Base-by-base conservation (phyloP, 139 green algal species). In the Chlamydomonas sp. region DNA sequence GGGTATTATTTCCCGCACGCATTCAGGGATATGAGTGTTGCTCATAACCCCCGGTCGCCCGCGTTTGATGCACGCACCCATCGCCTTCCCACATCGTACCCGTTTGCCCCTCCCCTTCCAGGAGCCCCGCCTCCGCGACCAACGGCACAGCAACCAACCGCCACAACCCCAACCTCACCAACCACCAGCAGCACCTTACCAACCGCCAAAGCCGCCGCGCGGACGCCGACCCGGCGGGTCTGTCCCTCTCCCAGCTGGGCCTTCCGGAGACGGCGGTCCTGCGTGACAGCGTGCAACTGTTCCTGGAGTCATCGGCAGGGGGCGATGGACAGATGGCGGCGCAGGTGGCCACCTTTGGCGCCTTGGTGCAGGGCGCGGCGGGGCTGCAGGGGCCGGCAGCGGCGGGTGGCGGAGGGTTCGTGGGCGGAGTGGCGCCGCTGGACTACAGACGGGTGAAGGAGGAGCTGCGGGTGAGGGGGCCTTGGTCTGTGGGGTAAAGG, bases 391-490 rank as follows among this genome's bases (percentile, higher is more conserved):
- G 20, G 78, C 60, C 61, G 78, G 60, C 58, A 6, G 12, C 8
- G 12, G 3, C 10, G 4, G 12, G 12, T 58, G 18, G 16, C 63
- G 79, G 66, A 8, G 12, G n/a, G 9, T n/a, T 12, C 20, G 18
- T 5, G 10, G 49, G 31, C 31, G 15, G 80, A 4, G 62, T 83
- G 62, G 78, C 86, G 64, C 80, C 80, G 66, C 80, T 90, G 59
- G 64, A 90, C 80, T 88, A 88, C 80, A 1, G 15, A 4, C 31
- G 2, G 1, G 66, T 90, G 10, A 79, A 85, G 66, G 5, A n/a
- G 17, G 87, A 87, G 58, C 66, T 90, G 64, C 72, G 71, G 80
- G 84, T 84, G 72, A 1, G 31, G 0, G 84, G 0, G 3, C n/a
- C 10, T 74, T 10, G 61, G 77, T 20, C 60, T 12, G 12, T 61